A percentile compares a stretch with the other conserved stretches of the same genome.
Conservation (phyloP, 2,329 filamentous ascomycete species). For the Alternaria rosae region DNA sequence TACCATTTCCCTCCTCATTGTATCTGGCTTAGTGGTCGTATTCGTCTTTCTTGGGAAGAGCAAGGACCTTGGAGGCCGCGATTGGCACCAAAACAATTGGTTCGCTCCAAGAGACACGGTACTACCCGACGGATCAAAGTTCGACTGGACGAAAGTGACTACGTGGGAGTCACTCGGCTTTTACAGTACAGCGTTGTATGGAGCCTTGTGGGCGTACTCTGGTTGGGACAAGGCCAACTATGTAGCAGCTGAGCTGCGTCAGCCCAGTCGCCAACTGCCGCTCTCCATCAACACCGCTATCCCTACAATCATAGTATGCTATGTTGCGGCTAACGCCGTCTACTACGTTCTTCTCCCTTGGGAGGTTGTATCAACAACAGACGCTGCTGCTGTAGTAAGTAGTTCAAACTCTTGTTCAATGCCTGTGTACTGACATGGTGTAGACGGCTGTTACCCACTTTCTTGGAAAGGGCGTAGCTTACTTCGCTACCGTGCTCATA, state of each 20-base stretch:
- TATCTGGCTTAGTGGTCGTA: constrained; percentile 46
- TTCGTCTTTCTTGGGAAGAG: constrained; percentile 35
- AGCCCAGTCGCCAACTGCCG: constrained; percentile 57
- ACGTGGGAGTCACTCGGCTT: constrained; percentile 68
- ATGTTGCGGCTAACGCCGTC: constrained; percentile 66
- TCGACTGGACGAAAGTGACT: constrained; percentile 51
- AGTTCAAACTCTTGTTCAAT: neutral
- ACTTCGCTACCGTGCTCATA: constrained; percentile 64
- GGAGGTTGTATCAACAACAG: constrained; percentile 65
- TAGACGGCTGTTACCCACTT: constrained; percentile 56
- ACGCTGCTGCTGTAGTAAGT: constrained; percentile 69
- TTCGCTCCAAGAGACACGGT: constrained; percentile 40
- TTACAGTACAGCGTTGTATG: constrained; percentile 64
- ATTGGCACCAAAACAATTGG: constrained; percentile 47
- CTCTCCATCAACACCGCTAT: constrained; percentile 69
- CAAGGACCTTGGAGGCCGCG: constrained; percentile 42
- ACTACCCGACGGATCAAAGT: constrained; percentile 36
- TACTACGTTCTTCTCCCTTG: constrained; percentile 71
- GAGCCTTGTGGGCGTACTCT: constrained; percentile 44
- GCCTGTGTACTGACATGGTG: neutral
- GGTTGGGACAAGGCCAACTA: constrained; percentile 53
- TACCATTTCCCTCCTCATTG: constrained; percentile 45
- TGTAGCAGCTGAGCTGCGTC: constrained; percentile 46
- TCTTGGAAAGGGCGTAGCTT: constrained; percentile 58
- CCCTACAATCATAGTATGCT: constrained; percentile 67